Conservation (phyloP, 768 basidiomycete species). For the Leccinum imitatum region DNA sequence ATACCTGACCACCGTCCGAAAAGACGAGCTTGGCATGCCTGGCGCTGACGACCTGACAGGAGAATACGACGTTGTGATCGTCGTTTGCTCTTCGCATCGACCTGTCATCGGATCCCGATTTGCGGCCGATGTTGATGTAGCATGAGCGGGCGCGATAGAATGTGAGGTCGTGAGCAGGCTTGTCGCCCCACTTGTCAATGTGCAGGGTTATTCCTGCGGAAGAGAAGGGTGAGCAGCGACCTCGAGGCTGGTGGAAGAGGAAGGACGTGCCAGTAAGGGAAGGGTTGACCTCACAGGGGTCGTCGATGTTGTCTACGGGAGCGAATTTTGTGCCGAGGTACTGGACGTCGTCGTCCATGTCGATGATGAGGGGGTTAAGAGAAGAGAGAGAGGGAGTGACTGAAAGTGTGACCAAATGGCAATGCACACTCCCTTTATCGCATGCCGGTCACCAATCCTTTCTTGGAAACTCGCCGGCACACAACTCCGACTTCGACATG, state of each 20-base stretch:
- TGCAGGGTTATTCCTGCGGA: constrained; percentile 57
- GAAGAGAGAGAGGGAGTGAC: constrained; percentile 10
- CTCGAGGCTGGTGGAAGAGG: constrained; percentile 11
- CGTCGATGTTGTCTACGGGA: constrained; percentile 27
- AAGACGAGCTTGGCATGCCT: constrained; percentile 77
- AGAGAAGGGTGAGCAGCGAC: constrained; percentile 11
- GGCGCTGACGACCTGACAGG: constrained; percentile 78
- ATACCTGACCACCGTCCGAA: constrained; percentile 67
- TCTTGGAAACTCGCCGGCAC: constrained; percentile 27
- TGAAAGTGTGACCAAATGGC: constrained; percentile 32
- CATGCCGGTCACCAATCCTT: constrained; percentile 23
- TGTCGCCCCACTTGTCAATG: constrained; percentile 51
- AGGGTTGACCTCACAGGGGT: constrained; percentile 27
- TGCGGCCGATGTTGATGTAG: constrained; percentile 66
- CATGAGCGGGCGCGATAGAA: constrained; percentile 52
- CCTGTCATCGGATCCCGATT: constrained; percentile 48
- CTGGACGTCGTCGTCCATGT: constrained; percentile 60
- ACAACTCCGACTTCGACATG: constrained; percentile 3
- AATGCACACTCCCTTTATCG: constrained; percentile 31
- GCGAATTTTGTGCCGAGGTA: constrained; percentile 50
- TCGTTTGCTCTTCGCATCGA: constrained; percentile 40
- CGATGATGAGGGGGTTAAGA: constrained; percentile 12
- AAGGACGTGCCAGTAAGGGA: constrained; percentile 45
- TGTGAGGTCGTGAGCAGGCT: constrained; percentile 44
- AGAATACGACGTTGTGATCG: constrained; percentile 57